Evolutionary conservation across 2,329 filamentous ascomycete species (phyloP).

Genomic region (Dissoconium aciculare): DNA sequence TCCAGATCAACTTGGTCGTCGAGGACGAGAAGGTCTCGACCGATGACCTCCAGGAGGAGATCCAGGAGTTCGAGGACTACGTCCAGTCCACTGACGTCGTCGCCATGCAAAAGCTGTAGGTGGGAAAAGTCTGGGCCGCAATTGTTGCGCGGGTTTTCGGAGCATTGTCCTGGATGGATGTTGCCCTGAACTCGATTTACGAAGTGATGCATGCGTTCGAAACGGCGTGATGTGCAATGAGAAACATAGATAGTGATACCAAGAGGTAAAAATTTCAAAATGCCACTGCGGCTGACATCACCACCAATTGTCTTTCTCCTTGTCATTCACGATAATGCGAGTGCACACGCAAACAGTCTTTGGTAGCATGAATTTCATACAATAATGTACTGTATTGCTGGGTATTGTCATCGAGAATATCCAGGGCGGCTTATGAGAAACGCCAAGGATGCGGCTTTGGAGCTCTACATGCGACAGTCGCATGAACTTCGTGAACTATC

Average conservation of each 20-base stretch:
- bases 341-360: not conserved
- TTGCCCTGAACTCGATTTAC: too few species aligned
- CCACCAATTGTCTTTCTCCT: not conserved
- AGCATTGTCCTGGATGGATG: too few species aligned
- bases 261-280: too few species aligned
- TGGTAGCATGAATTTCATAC: not conserved
- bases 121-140: too few species aligned
- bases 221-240: constrained; percentile 12
- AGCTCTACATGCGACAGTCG: too few species aligned
- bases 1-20: constrained; percentile 94
- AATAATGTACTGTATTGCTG: not conserved
- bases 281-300: too few species aligned
- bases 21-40: constrained; percentile 93
- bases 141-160: too few species aligned
- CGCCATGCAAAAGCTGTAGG: constrained; percentile 87
- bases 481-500: too few species aligned
- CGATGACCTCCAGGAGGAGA: constrained; percentile 74
- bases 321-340: not conserved
- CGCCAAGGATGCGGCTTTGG: too few species aligned
- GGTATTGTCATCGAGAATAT: too few species aligned
- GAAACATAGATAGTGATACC: constrained; percentile 11
- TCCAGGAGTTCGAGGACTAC: constrained; percentile 78
- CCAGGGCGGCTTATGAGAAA: too few species aligned
- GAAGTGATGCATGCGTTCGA: constrained; percentile 3
- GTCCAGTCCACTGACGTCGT: constrained; percentile 87